These are phyloP conservation scores for Lentinus brumalis DNA, from an alignment of 768 basidiomycete genomes.

Conservation along the genomic window DNA sequence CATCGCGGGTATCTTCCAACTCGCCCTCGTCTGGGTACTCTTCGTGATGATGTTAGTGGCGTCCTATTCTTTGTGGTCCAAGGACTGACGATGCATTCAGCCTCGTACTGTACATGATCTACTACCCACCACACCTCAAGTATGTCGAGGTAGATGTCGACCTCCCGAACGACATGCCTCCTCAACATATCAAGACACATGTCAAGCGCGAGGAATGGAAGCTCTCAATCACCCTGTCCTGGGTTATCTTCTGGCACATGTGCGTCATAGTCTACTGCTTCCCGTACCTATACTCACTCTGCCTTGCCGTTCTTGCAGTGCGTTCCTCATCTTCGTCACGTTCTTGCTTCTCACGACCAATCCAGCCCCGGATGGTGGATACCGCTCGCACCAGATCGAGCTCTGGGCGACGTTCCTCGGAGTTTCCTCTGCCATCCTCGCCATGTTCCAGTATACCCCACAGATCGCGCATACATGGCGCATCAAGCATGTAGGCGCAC, in stretches of 20 bases:
- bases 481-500: slow-evolving; percentile 81
- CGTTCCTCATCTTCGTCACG: slow-evolving; percentile 60
- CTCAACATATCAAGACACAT: slow-evolving; percentile 47
- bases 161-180: slow-evolving; percentile 43
- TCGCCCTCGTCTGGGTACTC: slow-evolving; percentile 79
- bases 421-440: slow-evolving; percentile 73
- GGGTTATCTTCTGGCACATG: slow-evolving; percentile 75
- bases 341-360: slow-evolving; percentile 58
- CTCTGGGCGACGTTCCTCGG: slow-evolving; percentile 90
- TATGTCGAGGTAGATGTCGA: slow-evolving; percentile 51
- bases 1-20: slow-evolving; percentile 81
- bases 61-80: background rate
- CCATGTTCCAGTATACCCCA: slow-evolving; percentile 85
- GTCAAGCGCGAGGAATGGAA: slow-evolving; percentile 72
- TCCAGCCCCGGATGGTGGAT: slow-evolving; percentile 37
- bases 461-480: slow-evolving; percentile 82
- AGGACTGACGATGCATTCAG: slow-evolving; percentile 43
- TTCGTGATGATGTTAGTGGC: slow-evolving; percentile 81
- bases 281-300: background rate
- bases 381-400: slow-evolving; percentile 40
- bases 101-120: slow-evolving; percentile 87
- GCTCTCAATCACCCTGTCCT: slow-evolving; percentile 73
- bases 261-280: slow-evolving; percentile 38
- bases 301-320: slow-evolving; percentile 34
- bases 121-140: slow-evolving; percentile 87